A percentile compares a stretch with the other conserved stretches of the same genome.
Evolutionary conservation across 495 filamentous ascomycete genomes (phyloP).

Genomic region (Pseudomonodictys pantanalensis): DNA sequence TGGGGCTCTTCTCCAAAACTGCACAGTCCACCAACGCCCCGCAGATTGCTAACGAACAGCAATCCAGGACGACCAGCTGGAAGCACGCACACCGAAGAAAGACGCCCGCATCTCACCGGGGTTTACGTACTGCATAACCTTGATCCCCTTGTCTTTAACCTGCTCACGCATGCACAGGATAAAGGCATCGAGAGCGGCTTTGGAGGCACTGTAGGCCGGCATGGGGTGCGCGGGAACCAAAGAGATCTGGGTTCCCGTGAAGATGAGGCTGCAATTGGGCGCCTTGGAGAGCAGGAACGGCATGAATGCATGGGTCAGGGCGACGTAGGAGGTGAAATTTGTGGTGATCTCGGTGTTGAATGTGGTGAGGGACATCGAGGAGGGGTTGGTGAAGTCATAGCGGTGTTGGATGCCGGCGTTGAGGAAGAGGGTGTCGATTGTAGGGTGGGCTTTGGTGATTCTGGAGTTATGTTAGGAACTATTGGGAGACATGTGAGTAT

Average conservation of each 20-base stretch:
- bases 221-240: slow-evolving; percentile 44
- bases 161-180: slow-evolving; percentile 21
- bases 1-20: no score
- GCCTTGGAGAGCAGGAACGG: slow-evolving; percentile 19
- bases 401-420: slow-evolving; percentile 29
- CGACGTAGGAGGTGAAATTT: slow-evolving; percentile 30
- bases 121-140: neutral
- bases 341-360: slow-evolving; percentile 25
- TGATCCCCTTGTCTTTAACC: neutral
- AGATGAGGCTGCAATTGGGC: neutral
- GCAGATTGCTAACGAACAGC: no score
- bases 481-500: neutral
- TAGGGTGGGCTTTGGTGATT: slow-evolving; percentile 7
- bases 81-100: no score
- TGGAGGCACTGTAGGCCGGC: slow-evolving; percentile 46
- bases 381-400: slow-evolving; percentile 16
- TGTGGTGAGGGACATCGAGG: slow-evolving; percentile 1
- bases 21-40: no score
- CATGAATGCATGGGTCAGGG: slow-evolving; percentile 29
- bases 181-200: slow-evolving; percentile 49
- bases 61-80: no score
- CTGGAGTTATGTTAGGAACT: neutral
- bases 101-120: no score
- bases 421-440: slow-evolving; percentile 33
- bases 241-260: slow-evolving; percentile 46